phyloP scores from a whole-genome alignment of 495 filamentous ascomycete genomes.

The Penicillium flavigenum region DNA sequence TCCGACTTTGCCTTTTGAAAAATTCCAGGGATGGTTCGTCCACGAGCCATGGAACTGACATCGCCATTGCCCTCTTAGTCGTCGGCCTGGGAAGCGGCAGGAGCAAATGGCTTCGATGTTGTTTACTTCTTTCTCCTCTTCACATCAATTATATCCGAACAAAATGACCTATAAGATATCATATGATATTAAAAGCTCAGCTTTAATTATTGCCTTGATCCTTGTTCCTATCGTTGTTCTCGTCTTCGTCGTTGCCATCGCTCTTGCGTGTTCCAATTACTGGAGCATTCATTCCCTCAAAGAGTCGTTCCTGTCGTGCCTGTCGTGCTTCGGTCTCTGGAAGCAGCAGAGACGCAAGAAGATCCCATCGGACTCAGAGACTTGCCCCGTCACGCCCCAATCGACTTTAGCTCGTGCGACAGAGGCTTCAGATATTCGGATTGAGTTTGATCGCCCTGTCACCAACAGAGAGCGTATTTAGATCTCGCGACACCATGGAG shows the following conservation, averaged over 20 bases:
- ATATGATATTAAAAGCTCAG: conserved; percentile 35
- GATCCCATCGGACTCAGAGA: conserved; percentile 23
- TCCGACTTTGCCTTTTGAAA: neutral
- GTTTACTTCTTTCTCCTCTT: conserved; percentile 3
- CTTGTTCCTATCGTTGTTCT: conserved; percentile 56
- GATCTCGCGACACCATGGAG: conserved; percentile 10
- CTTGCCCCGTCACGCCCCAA: conserved; percentile 2
- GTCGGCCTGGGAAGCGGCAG: neutral
- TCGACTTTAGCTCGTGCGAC: conserved; percentile 15
- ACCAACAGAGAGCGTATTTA: conserved; percentile 26
- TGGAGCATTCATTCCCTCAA: conserved; percentile 29
- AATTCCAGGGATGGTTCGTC: neutral
- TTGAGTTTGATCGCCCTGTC: conserved; percentile 23
- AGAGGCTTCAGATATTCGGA: conserved; percentile 19
- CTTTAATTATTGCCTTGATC: conserved; percentile 50
- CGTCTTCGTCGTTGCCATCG: conserved; percentile 43
- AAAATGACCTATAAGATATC: conserved; percentile 36
- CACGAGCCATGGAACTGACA: neutral
- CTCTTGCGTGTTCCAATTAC: conserved; percentile 45
- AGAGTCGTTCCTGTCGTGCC: conserved; percentile 10
- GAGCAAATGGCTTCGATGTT: neutral
- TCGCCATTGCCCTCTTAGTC: neutral
- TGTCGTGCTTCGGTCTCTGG: conserved; percentile 11
- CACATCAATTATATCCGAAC: conserved; percentile 9
- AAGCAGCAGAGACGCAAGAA: conserved; percentile 21